These are phyloP conservation scores for Hyparrhenia diplandra DNA, from an alignment of 176 grass and related monocot species.

Conservation along the genomic window DNA sequence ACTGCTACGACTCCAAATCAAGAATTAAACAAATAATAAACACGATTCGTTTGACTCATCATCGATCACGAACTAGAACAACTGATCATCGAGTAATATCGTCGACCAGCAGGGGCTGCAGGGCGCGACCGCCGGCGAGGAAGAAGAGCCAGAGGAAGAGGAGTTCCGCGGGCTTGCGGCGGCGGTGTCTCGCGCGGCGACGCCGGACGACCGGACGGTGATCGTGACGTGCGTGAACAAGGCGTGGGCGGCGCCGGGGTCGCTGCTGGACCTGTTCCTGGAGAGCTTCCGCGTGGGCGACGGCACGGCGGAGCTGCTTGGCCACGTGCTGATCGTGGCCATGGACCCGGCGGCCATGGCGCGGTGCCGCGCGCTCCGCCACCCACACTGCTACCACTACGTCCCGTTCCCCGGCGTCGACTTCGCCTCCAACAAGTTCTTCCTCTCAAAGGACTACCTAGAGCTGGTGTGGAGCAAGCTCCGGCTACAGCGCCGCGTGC, in stretches of 20 bases:
- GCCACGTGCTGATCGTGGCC: conserved; percentile 60
- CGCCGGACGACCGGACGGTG: conserved; percentile 55
- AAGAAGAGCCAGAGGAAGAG: neutral
- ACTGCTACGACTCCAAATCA: no score
- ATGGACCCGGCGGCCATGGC: conserved; percentile 53
- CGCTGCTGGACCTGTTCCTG: conserved; percentile 72
- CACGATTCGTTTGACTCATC: no score
- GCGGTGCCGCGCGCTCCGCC: conserved; percentile 33
- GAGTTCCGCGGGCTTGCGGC: conserved; percentile 33
- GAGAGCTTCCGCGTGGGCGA: conserved; percentile 78
- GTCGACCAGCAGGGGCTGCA: neutral
- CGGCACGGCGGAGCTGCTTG: conserved; percentile 50
- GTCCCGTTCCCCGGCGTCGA: conserved; percentile 32
- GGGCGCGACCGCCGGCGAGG: neutral
- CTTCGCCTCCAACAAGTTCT: conserved; percentile 55
- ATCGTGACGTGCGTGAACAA: conserved; percentile 75
- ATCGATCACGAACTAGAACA: no score
- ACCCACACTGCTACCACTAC: conserved; percentile 64
- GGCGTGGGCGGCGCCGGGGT: conserved; percentile 50
- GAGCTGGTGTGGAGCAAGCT: conserved; percentile 82
- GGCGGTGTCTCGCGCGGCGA: conserved; percentile 34
- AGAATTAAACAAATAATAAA: no score
- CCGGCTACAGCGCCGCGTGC: conserved; percentile 50
- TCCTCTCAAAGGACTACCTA: conserved; percentile 61
- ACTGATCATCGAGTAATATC: no score